Base-by-base conservation (phyloP, 208 protist genomes). In the Wallacemonas sp. region DNA sequence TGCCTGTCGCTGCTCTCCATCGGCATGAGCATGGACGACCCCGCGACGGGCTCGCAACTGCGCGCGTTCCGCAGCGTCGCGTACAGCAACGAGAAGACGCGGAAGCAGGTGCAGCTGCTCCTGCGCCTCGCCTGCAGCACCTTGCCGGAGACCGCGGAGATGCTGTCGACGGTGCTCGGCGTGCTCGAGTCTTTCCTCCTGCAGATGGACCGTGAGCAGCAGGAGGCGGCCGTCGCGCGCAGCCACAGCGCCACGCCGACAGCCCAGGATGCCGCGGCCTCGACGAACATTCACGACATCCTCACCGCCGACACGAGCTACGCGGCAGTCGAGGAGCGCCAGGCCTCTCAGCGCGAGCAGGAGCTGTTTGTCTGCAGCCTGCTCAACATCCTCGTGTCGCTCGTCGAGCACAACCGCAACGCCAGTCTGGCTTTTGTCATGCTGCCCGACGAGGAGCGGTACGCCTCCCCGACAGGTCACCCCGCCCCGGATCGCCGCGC, bases 391-490 rank as follows among this genome's bases (percentile, higher is more conserved):
- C 41, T 82, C 18, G 61, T 74, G 23, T 38, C 61, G 1, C 66
- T 78, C n/a, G 61, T 72, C 8, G 48, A 73, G 45, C 48, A 74
- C 41, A 72, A 61, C 26, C 76, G 74, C 49, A 22, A 59, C 25
- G 67, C 70, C 36, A 70, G 49, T 2, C 14, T 70, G 44, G 45
- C 61, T 31, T 82, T 87, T 57, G 57, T 87, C 3, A 49, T 84
- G 10, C 67, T 87, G 18, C 82, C 82, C 2, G 82, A 87, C 50
- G 65, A 59, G 52, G 52, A 33, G 52, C 52, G 52, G 29, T 59
- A 59, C 52, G 20, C 32, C 5, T 8, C 11, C 25, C 39, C 26
- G n/a, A 14, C n/a, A 0, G n/a, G n/a, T n/a, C 36, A 41, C 36
- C 36, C 31, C 7, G 52, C 16, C 16, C 52, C 52, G 3, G 29